Conservation (phyloP, 2,329 filamentous ascomycete genomes). For the Penicillium sp. region DNA sequence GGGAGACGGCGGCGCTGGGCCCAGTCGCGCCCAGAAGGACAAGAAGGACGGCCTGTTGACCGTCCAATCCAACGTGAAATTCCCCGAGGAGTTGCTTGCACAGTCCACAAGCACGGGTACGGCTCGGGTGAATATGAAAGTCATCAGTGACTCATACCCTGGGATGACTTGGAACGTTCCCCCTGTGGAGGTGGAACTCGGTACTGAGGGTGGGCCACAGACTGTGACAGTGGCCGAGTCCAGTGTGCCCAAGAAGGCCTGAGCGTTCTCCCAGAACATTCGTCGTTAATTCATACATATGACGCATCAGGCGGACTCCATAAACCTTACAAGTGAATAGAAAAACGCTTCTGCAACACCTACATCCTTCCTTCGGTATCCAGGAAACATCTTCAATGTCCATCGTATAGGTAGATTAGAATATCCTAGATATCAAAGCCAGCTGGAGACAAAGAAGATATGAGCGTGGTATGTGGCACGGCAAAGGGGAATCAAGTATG, state of each 20-base stretch:
- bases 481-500: constrained; percentile 6
- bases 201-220: constrained; percentile 26
- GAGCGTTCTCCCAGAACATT: neutral
- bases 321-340: constrained; percentile 33
- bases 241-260: constrained; percentile 17
- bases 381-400: too few relatives aligned
- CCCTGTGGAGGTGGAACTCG: constrained; percentile 50
- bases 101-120: constrained; percentile 13
- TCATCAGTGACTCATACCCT: constrained; percentile 84
- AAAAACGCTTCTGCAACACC: constrained; percentile 45
- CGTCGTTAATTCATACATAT: neutral
- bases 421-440: neutral
- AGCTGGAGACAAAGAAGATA: neutral
- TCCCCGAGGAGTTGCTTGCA: constrained; percentile 24
- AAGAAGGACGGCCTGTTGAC: constrained; percentile 19
- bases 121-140: constrained; percentile 61
- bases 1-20: constrained; percentile 15
- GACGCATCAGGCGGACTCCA: neutral
- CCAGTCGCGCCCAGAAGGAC: constrained; percentile 13
- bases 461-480: neutral
- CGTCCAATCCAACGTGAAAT: constrained; percentile 33
- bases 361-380: constrained; percentile 44
- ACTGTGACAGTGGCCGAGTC: constrained; percentile 11
- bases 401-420: too few relatives aligned
- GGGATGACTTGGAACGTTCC: constrained; percentile 63